Percentiles rank a stretch among this genome's conserved stretches.
These are phyloP conservation scores for Schizopora paradoxa DNA, from an alignment of 1,284 basidiomycete genomes.

Conservation along the genomic window DNA sequence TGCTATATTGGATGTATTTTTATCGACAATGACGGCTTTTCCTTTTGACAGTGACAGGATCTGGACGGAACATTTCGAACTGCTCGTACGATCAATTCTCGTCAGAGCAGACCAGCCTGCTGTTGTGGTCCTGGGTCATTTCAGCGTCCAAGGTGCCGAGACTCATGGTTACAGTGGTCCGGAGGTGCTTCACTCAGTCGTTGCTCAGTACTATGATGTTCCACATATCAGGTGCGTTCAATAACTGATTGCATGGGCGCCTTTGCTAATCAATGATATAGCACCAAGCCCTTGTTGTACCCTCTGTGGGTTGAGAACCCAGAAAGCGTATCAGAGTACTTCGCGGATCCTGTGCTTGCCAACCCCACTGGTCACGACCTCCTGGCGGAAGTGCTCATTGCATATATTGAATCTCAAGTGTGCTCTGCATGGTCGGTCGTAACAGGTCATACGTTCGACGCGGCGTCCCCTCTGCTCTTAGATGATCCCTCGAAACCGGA, in stretches of 20 bases:
- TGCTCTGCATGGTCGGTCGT: slow-evolving; percentile 81
- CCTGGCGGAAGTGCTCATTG: slow-evolving; percentile 78
- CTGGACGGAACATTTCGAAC: slow-evolving; percentile 81
- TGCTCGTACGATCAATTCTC: slow-evolving; percentile 85
- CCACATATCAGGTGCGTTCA: slow-evolving; percentile 69
- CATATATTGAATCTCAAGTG: slow-evolving; percentile 84
- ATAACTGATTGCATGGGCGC: not conserved
- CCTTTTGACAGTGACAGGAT: slow-evolving; percentile 51
- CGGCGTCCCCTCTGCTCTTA: slow-evolving; percentile 39
- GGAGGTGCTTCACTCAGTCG: slow-evolving; percentile 81
- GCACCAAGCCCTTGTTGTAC: slow-evolving; percentile 78
- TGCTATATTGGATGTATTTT: slow-evolving; percentile 1
- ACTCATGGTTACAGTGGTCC: slow-evolving; percentile 81
- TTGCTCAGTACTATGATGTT: slow-evolving; percentile 94
- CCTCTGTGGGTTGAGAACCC: slow-evolving; percentile 77
- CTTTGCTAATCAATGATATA: slow-evolving; percentile 25
- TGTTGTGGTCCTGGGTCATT: slow-evolving; percentile 87
- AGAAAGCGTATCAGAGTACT: slow-evolving; percentile 65
- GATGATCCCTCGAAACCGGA: slow-evolving; percentile 27
- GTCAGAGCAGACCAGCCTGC: slow-evolving; percentile 85
- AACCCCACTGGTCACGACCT: slow-evolving; percentile 77
- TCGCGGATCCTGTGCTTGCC: slow-evolving; percentile 79
- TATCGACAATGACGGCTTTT: too few species aligned
- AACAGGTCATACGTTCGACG: slow-evolving; percentile 59
- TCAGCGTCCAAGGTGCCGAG: slow-evolving; percentile 77